Conservation (phyloP, 306 rosid species). For the Pterocarpus santalinus region DNA sequence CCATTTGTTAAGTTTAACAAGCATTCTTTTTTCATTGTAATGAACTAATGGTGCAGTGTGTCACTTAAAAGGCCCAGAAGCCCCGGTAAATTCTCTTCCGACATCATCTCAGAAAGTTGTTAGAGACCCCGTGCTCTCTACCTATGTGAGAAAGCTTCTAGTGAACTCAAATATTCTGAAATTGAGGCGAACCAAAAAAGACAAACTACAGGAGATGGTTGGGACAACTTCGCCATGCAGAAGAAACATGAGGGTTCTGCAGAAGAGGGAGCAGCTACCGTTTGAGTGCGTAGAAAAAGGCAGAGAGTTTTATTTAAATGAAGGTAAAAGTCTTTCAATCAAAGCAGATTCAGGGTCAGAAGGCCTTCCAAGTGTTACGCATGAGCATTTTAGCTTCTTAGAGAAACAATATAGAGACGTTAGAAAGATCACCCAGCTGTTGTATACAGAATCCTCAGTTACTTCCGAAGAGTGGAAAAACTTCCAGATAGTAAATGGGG, state of each 20-base stretch:
- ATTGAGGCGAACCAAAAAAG: constrained; percentile 16
- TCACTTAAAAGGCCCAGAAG: constrained; percentile 19
- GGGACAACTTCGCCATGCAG: constrained; percentile 28
- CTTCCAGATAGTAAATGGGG: constrained; percentile 28
- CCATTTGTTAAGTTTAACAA: constrained; percentile 7
- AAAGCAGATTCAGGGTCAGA: constrained; percentile 41
- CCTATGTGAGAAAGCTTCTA: constrained; percentile 48
- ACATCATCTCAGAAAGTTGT: constrained; percentile 36
- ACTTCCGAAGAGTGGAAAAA: constrained; percentile 51
- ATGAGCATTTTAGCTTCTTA: constrained; percentile 36
- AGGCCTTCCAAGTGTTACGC: constrained; percentile 18
- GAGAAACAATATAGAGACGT: constrained; percentile 46
- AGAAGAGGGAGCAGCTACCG: constrained; percentile 33
- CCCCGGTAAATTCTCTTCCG: constrained; percentile 5
- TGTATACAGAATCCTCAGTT: constrained; percentile 39
- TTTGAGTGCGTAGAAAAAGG: constrained; percentile 29
- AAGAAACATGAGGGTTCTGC: constrained; percentile 31
- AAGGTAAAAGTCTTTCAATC: constrained; percentile 23
- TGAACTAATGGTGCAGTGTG: constrained; percentile 29
- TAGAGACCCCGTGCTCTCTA: constrained; percentile 41
- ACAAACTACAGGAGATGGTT: constrained; percentile 26
- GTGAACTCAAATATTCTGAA: constrained; percentile 42
- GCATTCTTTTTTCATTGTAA: constrained; percentile 9
- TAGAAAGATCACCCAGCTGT: constrained; percentile 9
- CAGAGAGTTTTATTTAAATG: constrained; percentile 9